A percentile compares a stretch with the other conserved stretches of the same genome.
phyloP scores from a whole-genome alignment of 2,329 filamentous ascomycete species.

The Epichloe brachyelytri region DNA sequence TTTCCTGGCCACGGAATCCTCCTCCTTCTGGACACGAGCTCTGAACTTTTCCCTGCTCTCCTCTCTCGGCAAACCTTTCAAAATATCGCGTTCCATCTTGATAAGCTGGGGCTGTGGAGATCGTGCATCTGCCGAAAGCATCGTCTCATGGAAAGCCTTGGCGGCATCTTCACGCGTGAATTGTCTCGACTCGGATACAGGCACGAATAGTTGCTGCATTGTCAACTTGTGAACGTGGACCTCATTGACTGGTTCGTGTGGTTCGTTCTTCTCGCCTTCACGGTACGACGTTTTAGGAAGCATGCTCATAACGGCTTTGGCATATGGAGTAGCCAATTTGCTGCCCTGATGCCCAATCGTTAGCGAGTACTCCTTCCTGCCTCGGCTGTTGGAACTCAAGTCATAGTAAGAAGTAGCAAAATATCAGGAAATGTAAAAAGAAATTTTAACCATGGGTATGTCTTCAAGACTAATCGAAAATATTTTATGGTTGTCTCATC shows the following conservation, averaged over 20 bases:
- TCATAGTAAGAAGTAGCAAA: conserved; percentile 13
- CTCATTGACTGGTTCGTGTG: conserved; percentile 52
- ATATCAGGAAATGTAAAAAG: conserved; percentile 17
- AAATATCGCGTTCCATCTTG: conserved; percentile 35
- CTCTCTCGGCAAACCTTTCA: conserved; percentile 21
- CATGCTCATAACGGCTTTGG: conserved; percentile 65
- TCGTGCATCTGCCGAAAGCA: conserved; percentile 47
- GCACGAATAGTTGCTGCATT: conserved; percentile 51
- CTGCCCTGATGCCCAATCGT: conserved; percentile 48
- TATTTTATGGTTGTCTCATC: conserved; percentile 56
- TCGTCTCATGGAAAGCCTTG: conserved; percentile 45
- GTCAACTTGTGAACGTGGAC: conserved; percentile 49
- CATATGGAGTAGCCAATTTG: conserved; percentile 62
- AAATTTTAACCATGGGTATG: conserved; percentile 64
- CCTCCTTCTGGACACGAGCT: conserved; percentile 28
- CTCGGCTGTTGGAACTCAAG: not conserved
- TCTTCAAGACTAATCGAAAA: conserved; percentile 99
- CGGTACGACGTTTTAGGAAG: conserved; percentile 55
- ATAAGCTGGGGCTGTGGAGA: conserved; percentile 52
- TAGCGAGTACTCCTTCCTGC: not conserved
- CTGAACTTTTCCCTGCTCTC: conserved; percentile 30
- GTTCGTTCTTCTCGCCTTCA: conserved; percentile 32
- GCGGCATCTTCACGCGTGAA: conserved; percentile 55
- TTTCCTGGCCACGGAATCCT: conserved; percentile 24
- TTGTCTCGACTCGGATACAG: conserved; percentile 47